These are phyloP conservation scores for Candida verbasci DNA, from an alignment of 805 yeast genomes.

Conservation along the genomic window DNA sequence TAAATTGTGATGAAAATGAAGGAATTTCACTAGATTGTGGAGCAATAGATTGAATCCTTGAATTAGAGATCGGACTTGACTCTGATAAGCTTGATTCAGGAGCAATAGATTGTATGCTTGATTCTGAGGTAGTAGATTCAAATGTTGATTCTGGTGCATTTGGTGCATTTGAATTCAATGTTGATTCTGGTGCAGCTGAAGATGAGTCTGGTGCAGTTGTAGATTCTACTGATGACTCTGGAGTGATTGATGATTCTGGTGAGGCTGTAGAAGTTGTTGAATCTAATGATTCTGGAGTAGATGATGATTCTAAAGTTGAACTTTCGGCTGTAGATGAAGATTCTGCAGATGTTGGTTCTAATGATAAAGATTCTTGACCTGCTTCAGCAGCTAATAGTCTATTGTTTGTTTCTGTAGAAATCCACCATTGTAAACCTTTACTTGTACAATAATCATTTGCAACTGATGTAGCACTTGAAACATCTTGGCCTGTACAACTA, in stretches of 20 bases:
- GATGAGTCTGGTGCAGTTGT: not conserved
- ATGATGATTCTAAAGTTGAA: not conserved
- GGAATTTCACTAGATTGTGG: too few relatives aligned
- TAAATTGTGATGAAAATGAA: too few relatives aligned
- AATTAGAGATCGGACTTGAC: not conserved
- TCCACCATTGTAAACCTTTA: constrained; percentile 2
- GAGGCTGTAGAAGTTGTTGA: not conserved
- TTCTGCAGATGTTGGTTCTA: not conserved
- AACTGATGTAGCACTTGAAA: constrained; percentile 21
- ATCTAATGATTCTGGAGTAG: not conserved
- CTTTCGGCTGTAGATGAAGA: not conserved
- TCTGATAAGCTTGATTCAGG: not conserved
- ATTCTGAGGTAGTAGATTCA: not conserved
- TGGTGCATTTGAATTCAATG: not conserved
- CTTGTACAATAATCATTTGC: constrained; percentile 13
- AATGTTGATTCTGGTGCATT: not conserved
- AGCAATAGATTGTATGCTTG: too few relatives aligned
- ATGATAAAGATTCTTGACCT: not conserved
- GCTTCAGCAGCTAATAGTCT: not conserved
- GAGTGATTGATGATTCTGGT: not conserved
- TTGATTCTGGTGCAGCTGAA: not conserved
- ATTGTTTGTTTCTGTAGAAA: not conserved
- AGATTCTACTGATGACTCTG: not conserved
- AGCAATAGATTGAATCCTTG: too few relatives aligned
- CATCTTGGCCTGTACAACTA: constrained; percentile 31